Evolutionary conservation across 345 rosid genomes (phyloP), one percentile per base, ranked within the genome.

Genomic region (Clarkia xantiana): DNA sequence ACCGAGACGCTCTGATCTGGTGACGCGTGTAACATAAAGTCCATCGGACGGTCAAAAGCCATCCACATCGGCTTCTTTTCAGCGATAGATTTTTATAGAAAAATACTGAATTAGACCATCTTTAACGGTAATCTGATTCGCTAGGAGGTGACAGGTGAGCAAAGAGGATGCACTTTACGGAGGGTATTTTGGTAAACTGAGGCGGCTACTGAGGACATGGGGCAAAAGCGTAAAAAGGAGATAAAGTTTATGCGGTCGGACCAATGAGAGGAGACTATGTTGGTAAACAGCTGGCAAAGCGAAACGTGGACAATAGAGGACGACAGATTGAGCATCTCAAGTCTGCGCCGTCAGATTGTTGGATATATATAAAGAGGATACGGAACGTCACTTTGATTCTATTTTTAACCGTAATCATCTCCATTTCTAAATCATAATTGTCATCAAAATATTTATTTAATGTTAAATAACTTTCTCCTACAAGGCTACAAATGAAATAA

Each of bases 231-330:
- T 11, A 12, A 51, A 14, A 40, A n/a, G 10, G 25, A n/a, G 22
- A 40, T 34, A 51, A 36, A 49, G 51, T 25, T 10, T 17, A 19
- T 54, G 62, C 56, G 23, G 51, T 10, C 29, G 42, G 63, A 34
- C 67, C 79, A 63, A 63, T 66, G 29, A 46, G 52, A 40, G 45
- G 20, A 43, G 48, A 43, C 60, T 39, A 48, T 40, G 55, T 25
- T 71, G 71, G 71, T 6, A 39, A 55, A 69, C 71, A 79, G 79
- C 77, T 76, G 77, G 67, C n/a, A 18, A 29, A 22, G 29, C 15
- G 40, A 53, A 38, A 58, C 51, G 51, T 48, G 55, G 68, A 17
- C 14, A 10, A 25, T 9, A 18, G 20, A 12, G 12, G 50, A 43
- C 60, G 46, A 45, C 63, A 41, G n/a, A 47, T 3, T 5, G 48